Percentiles rank a stretch among this genome's conserved stretches.
Evolutionary conservation across 805 yeast genomes (phyloP).

Genomic region (Ogataea paradorogensis): DNA sequence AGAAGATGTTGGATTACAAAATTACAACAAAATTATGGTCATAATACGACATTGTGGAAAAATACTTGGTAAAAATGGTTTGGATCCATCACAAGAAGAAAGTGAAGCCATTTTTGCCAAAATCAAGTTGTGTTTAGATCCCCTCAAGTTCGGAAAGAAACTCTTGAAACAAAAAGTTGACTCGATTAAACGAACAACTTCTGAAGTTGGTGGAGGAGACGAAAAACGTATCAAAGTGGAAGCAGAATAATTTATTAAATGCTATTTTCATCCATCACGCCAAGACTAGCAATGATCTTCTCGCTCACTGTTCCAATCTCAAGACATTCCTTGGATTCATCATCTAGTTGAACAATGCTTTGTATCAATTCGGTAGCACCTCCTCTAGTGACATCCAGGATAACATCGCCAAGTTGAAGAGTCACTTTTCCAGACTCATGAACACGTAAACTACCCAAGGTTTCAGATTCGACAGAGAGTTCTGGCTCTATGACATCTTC

Average conservation of each 20-base stretch:
- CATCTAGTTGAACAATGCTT: conserved; percentile 52
- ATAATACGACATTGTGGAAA: conserved; percentile 49
- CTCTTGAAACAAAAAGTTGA: conserved; percentile 18
- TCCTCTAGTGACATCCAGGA: conserved; percentile 70
- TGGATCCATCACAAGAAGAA: conserved; percentile 54
- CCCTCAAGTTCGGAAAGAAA: conserved; percentile 35
- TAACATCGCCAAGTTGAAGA: conserved; percentile 66
- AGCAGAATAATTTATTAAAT: not conserved
- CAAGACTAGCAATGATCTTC: conserved; percentile 60
- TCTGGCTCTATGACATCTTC: conserved; percentile 1
- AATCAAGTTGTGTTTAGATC: conserved; percentile 61
- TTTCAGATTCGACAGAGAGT: conserved; percentile 32
- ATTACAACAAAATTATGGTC: conserved; percentile 44
- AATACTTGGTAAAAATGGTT: conserved; percentile 38
- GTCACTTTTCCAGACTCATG: conserved; percentile 85
- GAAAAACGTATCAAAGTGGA: conserved; percentile 23
- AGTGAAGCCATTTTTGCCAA: conserved; percentile 63
- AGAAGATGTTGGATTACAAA: conserved; percentile 20
- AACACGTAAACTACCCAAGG: conserved; percentile 67
- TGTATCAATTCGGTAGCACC: conserved; percentile 68
- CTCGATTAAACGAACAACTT: conserved; percentile 11
- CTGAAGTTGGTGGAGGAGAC: conserved; percentile 14
- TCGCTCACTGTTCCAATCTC: conserved; percentile 54
- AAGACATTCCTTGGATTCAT: conserved; percentile 40
- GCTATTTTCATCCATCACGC: conserved; percentile 13